A percentile compares a stretch with the other conserved stretches of the same genome.
phyloP scores from a whole-genome alignment of 164 flowering plant genomes.

The Kalanchoe fedtschenkoi region DNA sequence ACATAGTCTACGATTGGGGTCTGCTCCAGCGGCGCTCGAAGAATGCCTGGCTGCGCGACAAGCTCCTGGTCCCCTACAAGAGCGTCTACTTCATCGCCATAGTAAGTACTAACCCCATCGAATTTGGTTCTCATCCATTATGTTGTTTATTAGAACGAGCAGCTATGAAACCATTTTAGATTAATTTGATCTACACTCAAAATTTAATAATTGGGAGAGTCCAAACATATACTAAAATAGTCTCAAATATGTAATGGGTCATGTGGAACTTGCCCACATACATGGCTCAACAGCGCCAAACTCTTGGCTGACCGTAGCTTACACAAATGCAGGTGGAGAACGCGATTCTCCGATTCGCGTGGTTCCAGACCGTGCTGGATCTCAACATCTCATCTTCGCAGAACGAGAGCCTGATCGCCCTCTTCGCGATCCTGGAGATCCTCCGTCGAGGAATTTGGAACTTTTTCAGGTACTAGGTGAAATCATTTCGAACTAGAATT shows the following conservation, averaged over 20 bases:
- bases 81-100: conserved; percentile 40
- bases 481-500: neutral
- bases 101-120: conserved; percentile 18
- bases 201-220: too few species aligned
- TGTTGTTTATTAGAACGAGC: too few species aligned
- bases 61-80: conserved; percentile 31
- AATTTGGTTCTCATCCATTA: too few species aligned
- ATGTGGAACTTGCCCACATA: too few species aligned
- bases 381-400: conserved; percentile 30
- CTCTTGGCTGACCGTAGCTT: neutral
- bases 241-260: too few species aligned
- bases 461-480: conserved; percentile 54
- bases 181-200: neutral
- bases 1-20: conserved; percentile 45
- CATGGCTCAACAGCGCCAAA: too few species aligned
- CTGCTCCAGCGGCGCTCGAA: conserved; percentile 28
- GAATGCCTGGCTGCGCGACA: conserved; percentile 45
- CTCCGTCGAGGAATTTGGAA: conserved; percentile 80
- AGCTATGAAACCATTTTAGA: too few species aligned
- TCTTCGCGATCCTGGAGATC: conserved; percentile 56
- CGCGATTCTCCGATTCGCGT: conserved; percentile 48
- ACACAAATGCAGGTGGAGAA: conserved; percentile 34
- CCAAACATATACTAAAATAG: too few species aligned
- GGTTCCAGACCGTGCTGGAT: conserved; percentile 50
- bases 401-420: conserved; percentile 20